Percentiles rank a stretch among this genome's conserved stretches.
Evolutionary conservation across 345 rosid genomes (phyloP).

Genomic region (Bruguiera gymnorhiza): DNA sequence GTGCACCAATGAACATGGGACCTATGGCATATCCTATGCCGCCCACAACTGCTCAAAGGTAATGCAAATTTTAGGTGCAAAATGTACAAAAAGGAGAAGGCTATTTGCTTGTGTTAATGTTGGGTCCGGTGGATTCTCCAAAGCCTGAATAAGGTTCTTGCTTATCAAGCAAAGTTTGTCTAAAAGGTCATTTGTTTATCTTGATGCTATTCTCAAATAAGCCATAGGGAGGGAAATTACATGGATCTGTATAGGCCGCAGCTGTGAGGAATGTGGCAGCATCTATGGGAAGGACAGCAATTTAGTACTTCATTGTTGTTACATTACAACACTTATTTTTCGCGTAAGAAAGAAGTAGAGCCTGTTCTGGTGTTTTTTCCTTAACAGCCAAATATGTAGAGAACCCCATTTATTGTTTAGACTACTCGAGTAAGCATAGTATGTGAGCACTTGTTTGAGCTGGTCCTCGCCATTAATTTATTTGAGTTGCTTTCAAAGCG

Average conservation of each 20-base stretch:
- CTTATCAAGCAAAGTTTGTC: slow-evolving; percentile 30
- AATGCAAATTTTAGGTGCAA: slow-evolving; percentile 30
- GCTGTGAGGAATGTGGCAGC: slow-evolving; percentile 26
- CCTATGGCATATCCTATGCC: slow-evolving; percentile 73
- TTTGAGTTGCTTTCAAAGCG: not conserved
- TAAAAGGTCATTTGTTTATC: slow-evolving; percentile 25
- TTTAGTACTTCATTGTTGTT: slow-evolving; percentile 11
- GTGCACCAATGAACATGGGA: slow-evolving; percentile 73
- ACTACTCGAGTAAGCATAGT: slow-evolving; percentile 8
- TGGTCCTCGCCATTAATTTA: not conserved
- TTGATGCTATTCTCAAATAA: slow-evolving; percentile 30
- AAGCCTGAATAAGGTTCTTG: slow-evolving; percentile 38
- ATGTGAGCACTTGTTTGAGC: slow-evolving; percentile 19
- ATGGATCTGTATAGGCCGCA: slow-evolving; percentile 39
- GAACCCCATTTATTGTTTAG: slow-evolving; percentile 12
- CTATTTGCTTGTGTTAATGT: slow-evolving; percentile 17
- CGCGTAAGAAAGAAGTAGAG: slow-evolving; percentile 30
- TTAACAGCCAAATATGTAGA: slow-evolving; percentile 23
- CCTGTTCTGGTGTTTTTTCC: slow-evolving; percentile 12
- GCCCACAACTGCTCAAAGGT: slow-evolving; percentile 70
- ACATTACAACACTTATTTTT: slow-evolving; percentile 5
- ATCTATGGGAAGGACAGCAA: slow-evolving; percentile 24
- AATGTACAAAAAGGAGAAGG: slow-evolving; percentile 51
- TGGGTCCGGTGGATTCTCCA: slow-evolving; percentile 17
- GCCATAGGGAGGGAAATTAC: slow-evolving; percentile 28